Base-by-base conservation (phyloP, 805 yeast genomes). In the Kodamaea jinghongensis region DNA sequence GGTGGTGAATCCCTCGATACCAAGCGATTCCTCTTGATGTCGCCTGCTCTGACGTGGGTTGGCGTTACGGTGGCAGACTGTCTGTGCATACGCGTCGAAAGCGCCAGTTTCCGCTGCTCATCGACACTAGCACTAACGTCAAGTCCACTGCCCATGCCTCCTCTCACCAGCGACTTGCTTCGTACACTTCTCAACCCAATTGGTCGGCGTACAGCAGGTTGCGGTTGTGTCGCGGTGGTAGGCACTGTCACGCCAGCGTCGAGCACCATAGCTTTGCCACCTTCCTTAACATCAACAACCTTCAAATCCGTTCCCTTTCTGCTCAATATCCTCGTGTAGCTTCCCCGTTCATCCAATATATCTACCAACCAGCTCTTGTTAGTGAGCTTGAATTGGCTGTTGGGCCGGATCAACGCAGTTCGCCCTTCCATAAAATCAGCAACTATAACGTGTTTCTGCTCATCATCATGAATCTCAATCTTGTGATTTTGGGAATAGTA, bases 401-500 rank as follows among this genome's bases (percentile, higher is more conserved):
- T 61, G 8, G 39, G 27, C 15, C 23, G 15, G n/a, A 39, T 17
- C 7, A 34, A 23, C 43, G 38, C 41, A 46, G 36, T 34, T 46
- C 31, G 46, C 51, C 13, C 58, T 54, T 33, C 61, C 34, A 47
- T 32, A 49, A 68, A 61, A 48, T 69, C 73, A 14, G 65, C 43
- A 25, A 56, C 55, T 26, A 69, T 55, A 40, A 71, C 48, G 10
- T 38, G 41, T 23, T 56, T 52, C 15, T 55, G 57, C 15, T 60
- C 60, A 11, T 63, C 70, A 43, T 66, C 67, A 35, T 53, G 58
- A 14, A 76, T 54, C 38, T 73, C 71, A 8, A 76, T 41, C 48
- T 75, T 75, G 31, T 68, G 67, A 53, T 77, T 77, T 48, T 74
- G 63, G 46, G 66, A 68, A 51, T 71, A 77, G 51, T 58, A 64